Conservation (phyloP, 2,329 filamentous ascomycete genomes). For the Pyrenochaeta sp. region DNA sequence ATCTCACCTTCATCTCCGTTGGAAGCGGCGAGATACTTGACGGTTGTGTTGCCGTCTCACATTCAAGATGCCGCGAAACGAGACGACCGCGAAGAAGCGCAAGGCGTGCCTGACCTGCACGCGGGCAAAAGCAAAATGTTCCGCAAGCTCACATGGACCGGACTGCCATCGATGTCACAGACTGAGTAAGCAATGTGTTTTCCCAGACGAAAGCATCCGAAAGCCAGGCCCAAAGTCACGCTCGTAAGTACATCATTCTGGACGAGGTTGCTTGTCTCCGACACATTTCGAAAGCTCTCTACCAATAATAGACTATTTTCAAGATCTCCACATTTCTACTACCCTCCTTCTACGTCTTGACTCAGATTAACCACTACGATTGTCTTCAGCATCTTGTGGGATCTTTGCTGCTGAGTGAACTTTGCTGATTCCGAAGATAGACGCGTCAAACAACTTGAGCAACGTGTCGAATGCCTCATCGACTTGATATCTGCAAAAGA, state of each 20-base stretch:
- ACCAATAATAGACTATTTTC: no score
- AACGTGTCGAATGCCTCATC: slow-evolving; percentile 35
- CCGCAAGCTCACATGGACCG: slow-evolving; percentile 18
- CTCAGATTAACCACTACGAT: no score
- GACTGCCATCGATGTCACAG: slow-evolving; percentile 30
- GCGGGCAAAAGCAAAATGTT: slow-evolving; percentile 34
- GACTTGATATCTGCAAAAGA: slow-evolving; percentile 18
- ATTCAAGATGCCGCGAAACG: background rate
- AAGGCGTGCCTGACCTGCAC: slow-evolving; percentile 33
- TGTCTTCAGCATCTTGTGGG: no score
- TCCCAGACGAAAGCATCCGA: slow-evolving; percentile 14
- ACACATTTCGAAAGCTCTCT: no score
- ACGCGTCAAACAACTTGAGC: slow-evolving; percentile 32
- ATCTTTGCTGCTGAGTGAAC: no score
- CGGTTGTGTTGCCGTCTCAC: background rate
- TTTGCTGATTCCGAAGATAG: slow-evolving; percentile 8
- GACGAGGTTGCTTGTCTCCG: no score
- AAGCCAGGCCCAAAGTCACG: slow-evolving; percentile 29
- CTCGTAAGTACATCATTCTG: slow-evolving; percentile 25
- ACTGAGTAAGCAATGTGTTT: slow-evolving; percentile 29
- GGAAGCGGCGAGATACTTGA: slow-evolving; percentile 3
- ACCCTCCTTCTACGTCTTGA: no score
- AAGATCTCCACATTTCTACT: no score
- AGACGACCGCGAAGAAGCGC: slow-evolving; percentile 12
- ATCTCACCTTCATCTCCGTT: background rate